Conservation (phyloP, 805 yeast genomes). For the Crinitomyces ghanaensis region DNA sequence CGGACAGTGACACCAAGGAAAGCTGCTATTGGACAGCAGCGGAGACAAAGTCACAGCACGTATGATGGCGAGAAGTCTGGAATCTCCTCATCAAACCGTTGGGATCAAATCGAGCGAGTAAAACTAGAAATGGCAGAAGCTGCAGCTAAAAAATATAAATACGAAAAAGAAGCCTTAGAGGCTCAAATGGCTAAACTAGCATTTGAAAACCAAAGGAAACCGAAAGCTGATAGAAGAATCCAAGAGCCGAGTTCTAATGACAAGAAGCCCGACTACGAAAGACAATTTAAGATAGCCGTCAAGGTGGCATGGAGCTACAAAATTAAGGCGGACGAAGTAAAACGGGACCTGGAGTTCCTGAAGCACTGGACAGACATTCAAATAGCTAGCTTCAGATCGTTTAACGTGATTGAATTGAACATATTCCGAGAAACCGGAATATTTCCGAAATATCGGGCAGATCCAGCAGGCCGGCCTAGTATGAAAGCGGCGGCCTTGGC, state of each 20-base stretch:
- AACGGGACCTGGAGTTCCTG: constrained; percentile 26
- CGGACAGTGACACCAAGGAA: too few species aligned
- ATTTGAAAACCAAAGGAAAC: constrained; percentile 4
- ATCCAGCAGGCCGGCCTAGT: constrained; percentile 8
- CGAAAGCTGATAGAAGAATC: background rate
- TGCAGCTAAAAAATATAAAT: too few species aligned
- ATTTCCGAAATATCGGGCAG: constrained; percentile 8
- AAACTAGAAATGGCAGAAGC: too few species aligned
- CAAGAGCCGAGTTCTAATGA: background rate
- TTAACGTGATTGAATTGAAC: constrained; percentile 20
- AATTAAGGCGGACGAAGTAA: constrained; percentile 13
- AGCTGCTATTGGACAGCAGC: too few species aligned
- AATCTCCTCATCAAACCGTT: too few species aligned
- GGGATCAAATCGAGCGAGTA: too few species aligned
- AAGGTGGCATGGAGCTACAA: constrained; percentile 13
- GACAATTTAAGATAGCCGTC: constrained; percentile 9
- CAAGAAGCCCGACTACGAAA: background rate
- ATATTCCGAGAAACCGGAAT: constrained; percentile 17
- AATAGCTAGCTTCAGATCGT: constrained; percentile 21
- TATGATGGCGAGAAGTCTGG: too few species aligned
- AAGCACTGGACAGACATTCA: constrained; percentile 22
- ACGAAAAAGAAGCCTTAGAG: too few species aligned
- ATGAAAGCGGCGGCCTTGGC: constrained; percentile 19
- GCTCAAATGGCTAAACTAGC: background rate
- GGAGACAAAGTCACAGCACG: too few species aligned